phyloP scores from a whole-genome alignment of 2,329 filamentous ascomycete species.

The Emmonsiellopsis sp. region DNA sequence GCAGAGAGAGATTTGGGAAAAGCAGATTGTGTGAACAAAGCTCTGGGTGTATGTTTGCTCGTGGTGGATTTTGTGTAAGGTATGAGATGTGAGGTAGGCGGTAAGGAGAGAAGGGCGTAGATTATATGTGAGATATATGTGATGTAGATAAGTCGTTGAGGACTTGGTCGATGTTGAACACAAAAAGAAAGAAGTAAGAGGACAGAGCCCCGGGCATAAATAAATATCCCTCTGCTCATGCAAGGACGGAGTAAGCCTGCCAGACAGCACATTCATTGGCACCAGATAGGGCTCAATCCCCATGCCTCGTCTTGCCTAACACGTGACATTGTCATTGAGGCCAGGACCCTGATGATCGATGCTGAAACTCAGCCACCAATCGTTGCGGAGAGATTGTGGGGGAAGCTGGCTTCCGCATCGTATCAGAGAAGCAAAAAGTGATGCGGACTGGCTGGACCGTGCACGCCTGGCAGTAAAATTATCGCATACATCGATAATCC shows the following conservation, averaged over 20 bases:
- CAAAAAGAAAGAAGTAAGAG: not conserved
- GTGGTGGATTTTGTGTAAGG: not conserved
- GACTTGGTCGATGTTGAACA: not conserved
- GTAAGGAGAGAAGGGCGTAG: not conserved
- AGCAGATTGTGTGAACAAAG: not conserved
- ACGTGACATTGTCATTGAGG: slow-evolving; percentile 1
- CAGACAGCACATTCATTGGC: not conserved
- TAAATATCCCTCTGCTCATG: not conserved
- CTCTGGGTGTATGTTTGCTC: not conserved
- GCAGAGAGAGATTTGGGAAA: not conserved
- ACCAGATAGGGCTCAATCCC: slow-evolving; percentile 1
- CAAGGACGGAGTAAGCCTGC: not conserved
- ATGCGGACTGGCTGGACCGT: not conserved
- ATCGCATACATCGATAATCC: not conserved
- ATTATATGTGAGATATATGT: not conserved
- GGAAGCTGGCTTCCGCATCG: not conserved
- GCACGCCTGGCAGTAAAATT: not conserved
- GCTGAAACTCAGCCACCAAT: slow-evolving; percentile 1
- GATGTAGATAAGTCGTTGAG: slow-evolving; percentile 2
- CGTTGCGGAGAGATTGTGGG: not conserved
- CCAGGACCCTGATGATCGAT: slow-evolving; percentile 3
- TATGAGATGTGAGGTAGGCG: not conserved
- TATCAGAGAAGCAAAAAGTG: not conserved
- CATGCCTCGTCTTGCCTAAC: slow-evolving; percentile 2
- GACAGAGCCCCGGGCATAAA: not conserved